Percentiles rank a stretch among this genome's conserved stretches.
These are phyloP conservation scores for Helotiales sp. DNA, from an alignment of 2,329 filamentous ascomycete species.

Conservation along the genomic window DNA sequence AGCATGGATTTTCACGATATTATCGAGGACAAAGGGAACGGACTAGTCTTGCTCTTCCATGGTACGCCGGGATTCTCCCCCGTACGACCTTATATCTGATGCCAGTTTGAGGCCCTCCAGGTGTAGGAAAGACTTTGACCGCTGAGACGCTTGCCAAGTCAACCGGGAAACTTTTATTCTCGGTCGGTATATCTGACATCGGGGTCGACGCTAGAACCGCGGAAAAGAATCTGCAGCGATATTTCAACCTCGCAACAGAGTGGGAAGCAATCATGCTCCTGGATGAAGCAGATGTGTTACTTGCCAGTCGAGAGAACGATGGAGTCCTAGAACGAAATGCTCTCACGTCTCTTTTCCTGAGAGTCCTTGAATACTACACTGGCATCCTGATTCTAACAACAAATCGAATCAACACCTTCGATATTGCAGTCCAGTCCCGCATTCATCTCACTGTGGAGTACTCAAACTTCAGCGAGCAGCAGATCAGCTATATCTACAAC, in stretches of 20 bases:
- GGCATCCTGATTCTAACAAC: background rate
- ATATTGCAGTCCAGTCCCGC: background rate
- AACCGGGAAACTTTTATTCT: background rate
- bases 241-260: constrained; percentile 46
- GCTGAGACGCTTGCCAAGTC: background rate
- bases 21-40: background rate
- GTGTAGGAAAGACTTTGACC: background rate
- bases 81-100: background rate
- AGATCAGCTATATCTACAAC: background rate
- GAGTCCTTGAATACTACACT: background rate
- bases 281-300: constrained; percentile 43
- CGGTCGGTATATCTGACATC: background rate
- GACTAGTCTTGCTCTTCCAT: background rate
- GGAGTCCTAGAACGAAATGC: background rate
- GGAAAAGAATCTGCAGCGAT: background rate
- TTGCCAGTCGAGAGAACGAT: constrained; percentile 25
- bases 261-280: constrained; percentile 52
- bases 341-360: background rate
- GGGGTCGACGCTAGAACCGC: background rate
- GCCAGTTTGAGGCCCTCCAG: background rate
- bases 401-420: background rate
- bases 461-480: background rate
- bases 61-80: background rate
- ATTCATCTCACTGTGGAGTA: background rate
- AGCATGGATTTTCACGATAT: background rate